Conservation (phyloP, 345 rosid species). For the Populus ilicifolia region DNA sequence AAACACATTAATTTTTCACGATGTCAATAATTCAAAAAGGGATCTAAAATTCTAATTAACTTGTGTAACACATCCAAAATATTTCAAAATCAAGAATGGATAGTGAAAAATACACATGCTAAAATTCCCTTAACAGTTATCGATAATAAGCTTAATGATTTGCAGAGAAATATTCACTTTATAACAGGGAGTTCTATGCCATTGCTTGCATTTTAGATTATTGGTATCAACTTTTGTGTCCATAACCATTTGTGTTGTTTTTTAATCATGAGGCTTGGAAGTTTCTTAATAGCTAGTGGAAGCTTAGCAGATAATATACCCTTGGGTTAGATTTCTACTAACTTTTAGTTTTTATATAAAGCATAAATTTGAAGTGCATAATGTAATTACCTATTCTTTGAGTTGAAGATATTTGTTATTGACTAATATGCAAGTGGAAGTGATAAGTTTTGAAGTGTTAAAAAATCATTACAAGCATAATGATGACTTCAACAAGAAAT, state of each 20-base stretch:
- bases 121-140: too few relatives aligned
- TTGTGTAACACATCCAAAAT: too few relatives aligned
- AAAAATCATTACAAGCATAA: too few relatives aligned
- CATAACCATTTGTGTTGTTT: not conserved
- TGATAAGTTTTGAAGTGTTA: not conserved
- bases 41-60: too few relatives aligned
- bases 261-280: slow-evolving; percentile 4
- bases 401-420: not conserved
- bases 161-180: not conserved
- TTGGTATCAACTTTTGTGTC: not conserved
- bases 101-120: too few relatives aligned
- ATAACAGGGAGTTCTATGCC: not conserved
- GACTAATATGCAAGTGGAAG: not conserved
- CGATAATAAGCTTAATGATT: too few relatives aligned
- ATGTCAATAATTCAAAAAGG: too few relatives aligned
- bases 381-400: not conserved
- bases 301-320: not conserved
- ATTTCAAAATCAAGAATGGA: too few relatives aligned
- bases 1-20: too few relatives aligned
- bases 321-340: not conserved
- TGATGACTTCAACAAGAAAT: too few relatives aligned
- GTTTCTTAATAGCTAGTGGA: not conserved
- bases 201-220: not conserved
- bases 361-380: not conserved
- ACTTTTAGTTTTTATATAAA: not conserved